Base-by-base conservation (phyloP, 352 stramenopile species). In the Phytopythium litorale region DNA sequence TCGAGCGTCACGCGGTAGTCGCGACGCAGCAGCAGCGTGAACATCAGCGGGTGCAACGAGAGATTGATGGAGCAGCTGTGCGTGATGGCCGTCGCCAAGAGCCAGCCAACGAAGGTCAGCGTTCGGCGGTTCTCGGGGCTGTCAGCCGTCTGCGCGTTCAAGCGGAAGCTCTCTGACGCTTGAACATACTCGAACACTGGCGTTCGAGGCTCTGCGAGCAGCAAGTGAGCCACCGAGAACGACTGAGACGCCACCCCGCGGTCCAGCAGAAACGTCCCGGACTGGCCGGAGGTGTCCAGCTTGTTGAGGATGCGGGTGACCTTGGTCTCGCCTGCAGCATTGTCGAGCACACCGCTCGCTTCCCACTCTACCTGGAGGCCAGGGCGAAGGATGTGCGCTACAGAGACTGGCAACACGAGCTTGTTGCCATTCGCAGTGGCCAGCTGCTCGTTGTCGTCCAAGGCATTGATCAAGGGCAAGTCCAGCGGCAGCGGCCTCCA, bases 81-180 rank as follows among this genome's bases (percentile, higher is more conserved):
- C 0, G 73, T 58, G 19, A 92, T 25, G 15, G 78, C 76, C 35
- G 70, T 79, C 4, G 75, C 81, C 19, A 92, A 16, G n/a, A 89
- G 75, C 81, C 81, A 91, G 18, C 81, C 84, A 8, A 79, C 52
- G 43, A 92, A 91, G 16, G 56, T 43, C 11, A 90, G 32, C 15
- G 65, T 37, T 0, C 75, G 68, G 1, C 55, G 76, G 21, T 68
- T 89, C 43, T 72, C 64, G 11, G 58, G 25, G 4, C 65, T 73
- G 25, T 89, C 68, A 4, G 2, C 21, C 15, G 67, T 71, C 28
- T 77, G 68, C 12, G 75, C 63, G 56, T 84, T 91, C n/a, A 91
- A 67, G 73, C 73, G 84, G 45, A 81, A 90, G 53, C 69, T 78
- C 52, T 92, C 81, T 0, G 75, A 86, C 9, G 68, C 76, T 70